phyloP scores from a whole-genome alignment of 2,329 filamentous ascomycete species.

The Elsinoe necatrix region DNA sequence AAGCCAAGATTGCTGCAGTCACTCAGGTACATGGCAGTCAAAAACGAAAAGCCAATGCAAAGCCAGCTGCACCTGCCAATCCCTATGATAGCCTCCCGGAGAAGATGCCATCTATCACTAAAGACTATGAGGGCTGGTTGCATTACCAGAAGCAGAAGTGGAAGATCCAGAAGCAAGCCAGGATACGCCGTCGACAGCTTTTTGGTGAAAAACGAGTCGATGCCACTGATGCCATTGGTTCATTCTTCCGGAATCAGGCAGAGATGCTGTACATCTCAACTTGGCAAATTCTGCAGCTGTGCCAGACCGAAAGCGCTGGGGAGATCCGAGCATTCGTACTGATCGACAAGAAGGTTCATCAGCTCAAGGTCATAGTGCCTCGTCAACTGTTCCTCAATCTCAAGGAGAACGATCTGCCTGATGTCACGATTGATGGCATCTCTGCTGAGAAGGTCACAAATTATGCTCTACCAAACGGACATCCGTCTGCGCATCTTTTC shows the following conservation, averaged over 20 bases:
- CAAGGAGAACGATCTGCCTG: conserved; percentile 75
- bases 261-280: conserved; percentile 83
- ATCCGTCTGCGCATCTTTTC: conserved; percentile 88
- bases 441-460: conserved; percentile 88
- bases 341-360: conserved; percentile 87
- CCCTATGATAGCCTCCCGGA: conserved; percentile 76
- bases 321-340: conserved; percentile 82
- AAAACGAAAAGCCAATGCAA: conserved; percentile 42
- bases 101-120: conserved; percentile 72
- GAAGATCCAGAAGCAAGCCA: conserved; percentile 92
- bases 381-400: conserved; percentile 87
- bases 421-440: conserved; percentile 78
- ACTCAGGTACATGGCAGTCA: conserved; percentile 31
- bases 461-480: conserved; percentile 88
- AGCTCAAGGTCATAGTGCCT: conserved; percentile 79
- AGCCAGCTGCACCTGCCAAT: conserved; percentile 53
- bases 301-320: conserved; percentile 72
- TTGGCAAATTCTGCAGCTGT: conserved; percentile 89
- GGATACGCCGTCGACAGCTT: conserved; percentile 74
- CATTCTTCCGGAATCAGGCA: conserved; percentile 82
- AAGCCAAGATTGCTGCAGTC: conserved; percentile 39
- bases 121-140: conserved; percentile 82
- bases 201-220: conserved; percentile 74
- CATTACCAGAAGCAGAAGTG: conserved; percentile 97
- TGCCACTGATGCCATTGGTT: conserved; percentile 54